Conservation (phyloP, 1,284 basidiomycete species). For the Amylostereum chailletii region DNA sequence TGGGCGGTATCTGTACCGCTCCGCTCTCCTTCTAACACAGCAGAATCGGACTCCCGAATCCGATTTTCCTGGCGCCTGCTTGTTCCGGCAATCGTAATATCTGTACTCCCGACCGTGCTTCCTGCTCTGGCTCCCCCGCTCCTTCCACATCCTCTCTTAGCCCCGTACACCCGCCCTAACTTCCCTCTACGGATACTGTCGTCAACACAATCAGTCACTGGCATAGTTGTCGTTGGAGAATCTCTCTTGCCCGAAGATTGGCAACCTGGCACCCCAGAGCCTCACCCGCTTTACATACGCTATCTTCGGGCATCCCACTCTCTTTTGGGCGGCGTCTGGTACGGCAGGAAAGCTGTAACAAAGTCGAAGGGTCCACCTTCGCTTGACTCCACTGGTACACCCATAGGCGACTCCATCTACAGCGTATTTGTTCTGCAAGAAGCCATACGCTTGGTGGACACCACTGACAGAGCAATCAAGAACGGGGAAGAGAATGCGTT, state of each 20-base stretch:
- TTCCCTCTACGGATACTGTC: constrained; percentile 63
- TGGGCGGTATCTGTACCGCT: background rate
- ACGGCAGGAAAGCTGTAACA: constrained; percentile 38
- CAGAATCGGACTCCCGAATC: constrained; percentile 4
- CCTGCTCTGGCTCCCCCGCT: constrained; percentile 39
- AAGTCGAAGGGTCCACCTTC: constrained; percentile 30
- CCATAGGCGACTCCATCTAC: constrained; percentile 74
- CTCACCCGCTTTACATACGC: constrained; percentile 48
- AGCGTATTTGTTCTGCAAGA: constrained; percentile 82
- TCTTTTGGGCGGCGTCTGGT: constrained; percentile 85
- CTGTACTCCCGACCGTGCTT: constrained; percentile 26
- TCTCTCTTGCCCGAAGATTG: constrained; percentile 31
- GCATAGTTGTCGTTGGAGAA: constrained; percentile 74
- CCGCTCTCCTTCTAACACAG: background rate
- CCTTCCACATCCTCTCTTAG: constrained; percentile 41
- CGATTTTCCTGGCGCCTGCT: constrained; percentile 13
- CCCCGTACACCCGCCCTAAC: constrained; percentile 44
- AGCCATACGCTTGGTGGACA: constrained; percentile 60
- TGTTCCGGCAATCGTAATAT: constrained; percentile 27
- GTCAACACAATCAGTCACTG: constrained; percentile 65
- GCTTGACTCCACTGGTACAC: constrained; percentile 44
- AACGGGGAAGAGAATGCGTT: constrained; percentile 43
- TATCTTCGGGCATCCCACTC: constrained; percentile 86
- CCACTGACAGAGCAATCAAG: constrained; percentile 25
- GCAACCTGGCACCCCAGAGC: constrained; percentile 18